Evolutionary conservation across 2,329 filamentous ascomycete genomes (phyloP), one percentile per base, ranked within the genome.

Genomic region (Botrytis galanthina): DNA sequence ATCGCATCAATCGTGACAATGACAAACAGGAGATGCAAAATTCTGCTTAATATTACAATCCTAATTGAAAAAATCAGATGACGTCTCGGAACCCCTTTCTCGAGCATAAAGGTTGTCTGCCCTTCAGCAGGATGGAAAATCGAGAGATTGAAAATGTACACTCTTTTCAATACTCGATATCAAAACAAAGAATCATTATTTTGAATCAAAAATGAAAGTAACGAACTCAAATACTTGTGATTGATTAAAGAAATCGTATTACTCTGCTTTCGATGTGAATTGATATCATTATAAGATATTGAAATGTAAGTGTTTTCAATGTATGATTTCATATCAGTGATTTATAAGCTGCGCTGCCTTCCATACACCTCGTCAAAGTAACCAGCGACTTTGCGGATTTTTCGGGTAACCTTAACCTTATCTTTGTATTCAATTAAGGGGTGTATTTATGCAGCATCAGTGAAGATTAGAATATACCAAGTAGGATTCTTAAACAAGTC

Each of bases 171-270:
- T 26, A 48, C 12, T n/a, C 26, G 12, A 16, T 1, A 54, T n/a
- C 26, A 54, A 54, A 54, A 7, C 12, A 16, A 16, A 16, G 26
- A 54, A 54, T n/a, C 48, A n/a, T 54, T 54, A 7, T 54, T n/a
- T 16, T 54, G 48, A 54, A 54, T n/a, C 12, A n/a, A 6, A 54
- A 54, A 16, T n/a, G 26, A 6, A 16, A 16, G 1, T 4, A 12
- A n/a, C 7, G 1, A 7, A 14, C 16, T n/a, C 5, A 51, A 3
- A 51, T 3, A 14, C 26, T 51, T n/a, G 14, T 14, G 14, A 14
- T 7, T 14, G n/a, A n/a, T 14, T 0, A 14, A 1, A n/a, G 0
- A 2, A 1, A n/a, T 5, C 12, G 3, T 51, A 26, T 8, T 5
- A 16, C 48, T 51, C 12, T 5, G 26, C 7, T n/a, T 54, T n/a